A percentile compares a stretch with the other conserved stretches of the same genome.
Conservation (phyloP, 2,329 filamentous ascomycete genomes). For the Fusarium zealandicum region DNA sequence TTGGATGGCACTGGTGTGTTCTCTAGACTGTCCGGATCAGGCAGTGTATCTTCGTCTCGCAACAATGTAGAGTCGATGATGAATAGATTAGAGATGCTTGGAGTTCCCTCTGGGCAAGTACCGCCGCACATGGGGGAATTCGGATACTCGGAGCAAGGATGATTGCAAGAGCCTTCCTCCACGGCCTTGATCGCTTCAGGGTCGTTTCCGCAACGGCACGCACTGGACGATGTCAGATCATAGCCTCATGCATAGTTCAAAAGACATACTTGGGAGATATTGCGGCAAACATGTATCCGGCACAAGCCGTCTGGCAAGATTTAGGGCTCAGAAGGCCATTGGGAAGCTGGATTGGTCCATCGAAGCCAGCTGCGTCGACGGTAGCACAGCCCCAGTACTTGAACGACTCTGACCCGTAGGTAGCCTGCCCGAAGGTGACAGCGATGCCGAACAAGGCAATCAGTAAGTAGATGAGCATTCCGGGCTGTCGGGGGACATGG, state of each 20-base stretch:
- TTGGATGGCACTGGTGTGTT: conserved; percentile 2
- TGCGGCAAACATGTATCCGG: conserved; percentile 32
- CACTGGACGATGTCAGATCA: conserved; percentile 36
- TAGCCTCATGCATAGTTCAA: rapidly evolving
- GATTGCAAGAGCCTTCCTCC: conserved; percentile 44
- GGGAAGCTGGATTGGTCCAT: conserved; percentile 16
- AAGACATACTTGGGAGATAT: conserved; percentile 44
- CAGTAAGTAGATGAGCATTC: conserved; percentile 37
- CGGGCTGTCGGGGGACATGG: background rate
- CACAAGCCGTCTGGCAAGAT: conserved; percentile 29
- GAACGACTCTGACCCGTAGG: conserved; percentile 27
- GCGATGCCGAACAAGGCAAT: conserved; percentile 33
- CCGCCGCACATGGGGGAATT: conserved; percentile 47
- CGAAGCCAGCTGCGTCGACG: conserved; percentile 29
- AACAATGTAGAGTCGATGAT: conserved; percentile 28
- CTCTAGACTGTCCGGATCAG: conserved; percentile 11
- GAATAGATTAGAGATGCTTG: conserved; percentile 46
- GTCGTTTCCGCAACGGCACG: conserved; percentile 48
- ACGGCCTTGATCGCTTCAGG: conserved; percentile 37
- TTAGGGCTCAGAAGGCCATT: conserved; percentile 30
- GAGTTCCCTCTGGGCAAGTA: conserved; percentile 38
- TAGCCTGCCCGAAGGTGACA: conserved; percentile 20
- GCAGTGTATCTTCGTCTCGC: conserved; percentile 6
- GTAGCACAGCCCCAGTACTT: conserved; percentile 38
- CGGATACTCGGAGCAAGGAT: conserved; percentile 42